Evolutionary conservation across 441 rosid genomes (phyloP).

Genomic region (Manihot esculenta): DNA sequence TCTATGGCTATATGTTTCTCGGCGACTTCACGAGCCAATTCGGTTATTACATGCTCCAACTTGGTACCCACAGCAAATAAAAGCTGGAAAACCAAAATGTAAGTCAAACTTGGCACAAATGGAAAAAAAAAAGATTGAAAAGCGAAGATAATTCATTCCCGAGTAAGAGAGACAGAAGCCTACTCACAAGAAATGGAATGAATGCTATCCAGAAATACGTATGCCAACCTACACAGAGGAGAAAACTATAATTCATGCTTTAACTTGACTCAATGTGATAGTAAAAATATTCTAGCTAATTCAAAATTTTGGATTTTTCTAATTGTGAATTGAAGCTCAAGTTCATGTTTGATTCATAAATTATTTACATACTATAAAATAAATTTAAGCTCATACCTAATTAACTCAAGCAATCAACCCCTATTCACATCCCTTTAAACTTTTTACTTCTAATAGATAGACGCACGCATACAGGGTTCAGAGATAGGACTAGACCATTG

Average conservation of each 20-base stretch:
- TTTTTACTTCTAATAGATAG: too few species aligned
- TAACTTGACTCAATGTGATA: too few species aligned
- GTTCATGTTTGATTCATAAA: too few species aligned
- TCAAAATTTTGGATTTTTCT: too few species aligned
- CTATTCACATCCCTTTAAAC: too few species aligned
- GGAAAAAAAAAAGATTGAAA: not conserved
- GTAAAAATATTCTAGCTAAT: too few species aligned
- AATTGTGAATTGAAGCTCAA: too few species aligned
- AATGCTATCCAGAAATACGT: constrained; percentile 85
- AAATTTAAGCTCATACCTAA: not conserved
- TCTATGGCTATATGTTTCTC: constrained; percentile 75
- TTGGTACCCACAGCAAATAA: constrained; percentile 85
- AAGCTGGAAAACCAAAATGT: constrained; percentile 43
- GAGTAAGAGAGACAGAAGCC: constrained; percentile 2
- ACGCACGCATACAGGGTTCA: too few species aligned
- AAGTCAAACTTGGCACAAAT: constrained; percentile 5
- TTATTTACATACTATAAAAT: too few species aligned
- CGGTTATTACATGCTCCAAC: constrained; percentile 77
- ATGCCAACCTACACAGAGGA: constrained; percentile 66
- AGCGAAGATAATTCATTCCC: not conserved
- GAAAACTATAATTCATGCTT: not conserved
- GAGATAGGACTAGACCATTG: too few species aligned
- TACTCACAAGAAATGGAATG: constrained; percentile 69
- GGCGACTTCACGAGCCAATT: constrained; percentile 82
- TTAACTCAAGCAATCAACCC: not conserved